Evolutionary conservation across 495 filamentous ascomycete genomes (phyloP).

Genomic region (Aspergillus avenaceus): DNA sequence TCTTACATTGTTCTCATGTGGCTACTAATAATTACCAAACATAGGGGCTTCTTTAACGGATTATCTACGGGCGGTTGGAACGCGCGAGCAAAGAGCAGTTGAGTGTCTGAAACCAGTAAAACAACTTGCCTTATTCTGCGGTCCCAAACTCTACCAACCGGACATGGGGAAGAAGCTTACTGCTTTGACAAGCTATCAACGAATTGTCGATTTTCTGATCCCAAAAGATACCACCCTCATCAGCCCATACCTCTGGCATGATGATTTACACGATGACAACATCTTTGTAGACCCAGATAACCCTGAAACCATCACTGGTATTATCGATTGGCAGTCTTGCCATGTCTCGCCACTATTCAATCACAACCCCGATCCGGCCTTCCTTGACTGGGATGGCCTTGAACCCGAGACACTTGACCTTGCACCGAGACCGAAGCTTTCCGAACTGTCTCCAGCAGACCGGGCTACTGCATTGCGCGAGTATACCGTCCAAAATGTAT

Average conservation of each 20-base stretch:
- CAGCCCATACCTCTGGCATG: conserved; percentile 33
- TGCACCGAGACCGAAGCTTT: conserved; percentile 16
- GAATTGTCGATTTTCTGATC: conserved; percentile 23
- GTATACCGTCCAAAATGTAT: conserved; percentile 23
- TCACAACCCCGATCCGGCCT: conserved; percentile 27
- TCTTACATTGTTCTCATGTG: conserved; percentile 5
- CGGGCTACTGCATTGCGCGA: conserved; percentile 15
- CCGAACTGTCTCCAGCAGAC: conserved; percentile 22
- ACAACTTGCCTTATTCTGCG: conserved; percentile 27
- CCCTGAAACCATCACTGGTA: conserved; percentile 28
- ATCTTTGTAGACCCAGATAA: conserved; percentile 34
- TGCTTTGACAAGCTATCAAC: conserved; percentile 24
- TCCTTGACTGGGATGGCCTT: conserved; percentile 29
- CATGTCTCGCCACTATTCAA: conserved; percentile 33
- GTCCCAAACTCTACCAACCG: conserved; percentile 30
- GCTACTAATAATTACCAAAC: conserved; percentile 11
- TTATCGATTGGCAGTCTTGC: conserved; percentile 38
- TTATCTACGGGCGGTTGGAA: conserved; percentile 24
- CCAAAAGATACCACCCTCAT: conserved; percentile 22
- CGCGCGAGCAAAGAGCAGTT: conserved; percentile 24
- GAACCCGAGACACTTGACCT: conserved; percentile 29
- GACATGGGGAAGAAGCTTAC: conserved; percentile 25
- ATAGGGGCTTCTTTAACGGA: conserved; percentile 21
- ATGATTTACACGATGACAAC: conserved; percentile 39
- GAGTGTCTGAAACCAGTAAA: conserved; percentile 20